These are phyloP conservation scores for Narthecium ossifragum DNA, from an alignment of 106 monocot species.

Conservation along the genomic window DNA sequence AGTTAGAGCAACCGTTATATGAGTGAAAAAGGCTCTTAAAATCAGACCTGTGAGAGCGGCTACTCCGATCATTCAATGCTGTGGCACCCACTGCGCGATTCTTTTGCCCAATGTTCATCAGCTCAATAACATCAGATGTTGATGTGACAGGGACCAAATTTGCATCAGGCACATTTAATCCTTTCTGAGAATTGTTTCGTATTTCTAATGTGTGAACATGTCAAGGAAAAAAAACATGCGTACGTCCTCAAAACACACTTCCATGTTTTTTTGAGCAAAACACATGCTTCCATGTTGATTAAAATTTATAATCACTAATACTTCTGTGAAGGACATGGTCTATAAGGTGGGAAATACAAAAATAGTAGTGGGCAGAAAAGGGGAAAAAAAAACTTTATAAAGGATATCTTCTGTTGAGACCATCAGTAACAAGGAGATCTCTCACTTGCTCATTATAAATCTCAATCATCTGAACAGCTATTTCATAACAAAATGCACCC, in stretches of 20 bases:
- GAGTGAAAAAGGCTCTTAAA: neutral
- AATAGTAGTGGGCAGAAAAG: too few species aligned
- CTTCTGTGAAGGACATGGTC: too few species aligned
- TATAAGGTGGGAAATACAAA: too few species aligned
- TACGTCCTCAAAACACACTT: too few species aligned
- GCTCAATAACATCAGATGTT: conserved; percentile 73
- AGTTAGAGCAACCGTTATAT: neutral
- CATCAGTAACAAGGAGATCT: conserved; percentile 86
- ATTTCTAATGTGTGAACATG: conserved; percentile 78
- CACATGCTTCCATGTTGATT: neutral
- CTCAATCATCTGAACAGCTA: conserved; percentile 97
- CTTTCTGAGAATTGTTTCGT: conserved; percentile 73
- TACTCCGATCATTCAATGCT: conserved; percentile 92
- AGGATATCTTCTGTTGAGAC: conserved; percentile 88
- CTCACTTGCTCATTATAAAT: conserved; percentile 99
- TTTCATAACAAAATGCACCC: conserved; percentile 68
- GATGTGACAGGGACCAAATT: conserved; percentile 68
- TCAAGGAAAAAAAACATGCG: conserved; percentile 39
- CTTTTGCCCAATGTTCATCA: conserved; percentile 83
- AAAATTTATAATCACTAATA: too few species aligned
- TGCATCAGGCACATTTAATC: conserved; percentile 84
- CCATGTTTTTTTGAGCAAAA: too few species aligned
- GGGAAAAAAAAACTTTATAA: neutral
- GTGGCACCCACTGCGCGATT: conserved; percentile 85
- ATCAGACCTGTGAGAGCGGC: conserved; percentile 91